These are phyloP conservation scores for Pseudozyma sp. DNA, from an alignment of 1,284 basidiomycete genomes.

Conservation along the genomic window DNA sequence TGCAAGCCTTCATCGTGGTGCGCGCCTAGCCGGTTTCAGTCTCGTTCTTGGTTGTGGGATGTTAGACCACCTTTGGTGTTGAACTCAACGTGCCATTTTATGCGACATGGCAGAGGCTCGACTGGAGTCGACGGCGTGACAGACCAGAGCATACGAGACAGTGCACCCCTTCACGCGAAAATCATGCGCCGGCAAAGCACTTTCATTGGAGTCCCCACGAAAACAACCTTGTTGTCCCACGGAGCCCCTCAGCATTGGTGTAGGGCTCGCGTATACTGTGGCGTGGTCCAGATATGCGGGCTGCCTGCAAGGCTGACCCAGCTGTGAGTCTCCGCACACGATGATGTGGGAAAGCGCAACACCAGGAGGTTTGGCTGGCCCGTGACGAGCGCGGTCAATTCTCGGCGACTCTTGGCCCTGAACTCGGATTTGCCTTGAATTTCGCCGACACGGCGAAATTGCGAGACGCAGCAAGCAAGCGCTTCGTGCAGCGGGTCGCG, in stretches of 20 bases:
- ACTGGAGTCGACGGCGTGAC: too few relatives aligned
- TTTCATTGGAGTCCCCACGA: not conserved
- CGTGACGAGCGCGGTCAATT: slow-evolving; percentile 1
- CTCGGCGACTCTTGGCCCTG: not conserved
- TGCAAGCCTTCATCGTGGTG: too few relatives aligned
- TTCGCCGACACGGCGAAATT: slow-evolving; percentile 8
- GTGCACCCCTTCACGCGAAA: too few relatives aligned
- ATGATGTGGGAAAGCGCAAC: not conserved
- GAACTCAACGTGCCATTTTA: too few relatives aligned
- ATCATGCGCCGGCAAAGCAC: too few relatives aligned
- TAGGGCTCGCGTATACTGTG: not conserved
- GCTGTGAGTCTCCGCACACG: not conserved
- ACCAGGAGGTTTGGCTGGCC: too few relatives aligned
- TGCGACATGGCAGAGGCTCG: too few relatives aligned
- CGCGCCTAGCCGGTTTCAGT: too few relatives aligned
- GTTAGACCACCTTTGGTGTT: too few relatives aligned
- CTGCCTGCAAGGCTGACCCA: slow-evolving; percentile 2
- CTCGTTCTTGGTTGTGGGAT: too few relatives aligned
- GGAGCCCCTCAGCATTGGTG: slow-evolving; percentile 30
- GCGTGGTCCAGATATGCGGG: not conserved
- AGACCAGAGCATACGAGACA: too few relatives aligned
- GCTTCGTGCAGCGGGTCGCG: slow-evolving; percentile 1
- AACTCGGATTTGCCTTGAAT: not conserved
- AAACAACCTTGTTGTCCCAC: slow-evolving; percentile 19
- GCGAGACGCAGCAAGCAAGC: not conserved